Evolutionary conservation across 345 rosid genomes (phyloP), one percentile per base, ranked within the genome.

Genomic region (Bruguiera sexangula): DNA sequence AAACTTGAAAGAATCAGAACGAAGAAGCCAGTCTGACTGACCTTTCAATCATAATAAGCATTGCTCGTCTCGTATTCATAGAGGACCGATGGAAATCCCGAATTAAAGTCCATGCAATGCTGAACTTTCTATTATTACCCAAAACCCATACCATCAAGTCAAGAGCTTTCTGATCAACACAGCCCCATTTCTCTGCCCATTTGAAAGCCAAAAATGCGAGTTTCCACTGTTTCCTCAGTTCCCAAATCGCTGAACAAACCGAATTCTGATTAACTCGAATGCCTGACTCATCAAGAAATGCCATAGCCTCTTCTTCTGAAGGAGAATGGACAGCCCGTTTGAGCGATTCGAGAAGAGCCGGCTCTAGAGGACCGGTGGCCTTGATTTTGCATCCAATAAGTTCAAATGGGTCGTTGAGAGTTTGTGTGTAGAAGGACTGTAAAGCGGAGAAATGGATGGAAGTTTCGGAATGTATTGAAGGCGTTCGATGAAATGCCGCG

Each of bases 1-100:
- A 69, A 59, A 29, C 22, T 54, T 54, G 27, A 61, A 48, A 36
- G 3, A 29, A 69, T 7, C 43, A 51, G 9, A 63, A 60, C 6
- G 51, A 68, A 70, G 60, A 59, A 66, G 37, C 66, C 53, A 24
- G 31, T 54, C 66, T 55, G 29, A 55, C 27, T 77, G 27, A 94
- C 97, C 96, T 80, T 71, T 91, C 96, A 79, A 91, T 89, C 93
- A 94, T 85, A 16, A 85, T 75, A 69, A 91, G 87, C 96, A 91
- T 86, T 13, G 93, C 78, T 19, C 75, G 83, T 75, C 91, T 75
- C 56, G 84, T 78, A 66, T 78, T 86, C 73, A 76, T 71, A 3
- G 82, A 80, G 51, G 75, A 78, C 60, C 76, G 84, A 78, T 80
- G 81, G 79, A 85, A 74, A 64, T 94, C 91, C 60, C 89, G 86